These are phyloP conservation scores for Geosmithia putterillii DNA, from an alignment of 2,329 filamentous ascomycete species.

Conservation along the genomic window DNA sequence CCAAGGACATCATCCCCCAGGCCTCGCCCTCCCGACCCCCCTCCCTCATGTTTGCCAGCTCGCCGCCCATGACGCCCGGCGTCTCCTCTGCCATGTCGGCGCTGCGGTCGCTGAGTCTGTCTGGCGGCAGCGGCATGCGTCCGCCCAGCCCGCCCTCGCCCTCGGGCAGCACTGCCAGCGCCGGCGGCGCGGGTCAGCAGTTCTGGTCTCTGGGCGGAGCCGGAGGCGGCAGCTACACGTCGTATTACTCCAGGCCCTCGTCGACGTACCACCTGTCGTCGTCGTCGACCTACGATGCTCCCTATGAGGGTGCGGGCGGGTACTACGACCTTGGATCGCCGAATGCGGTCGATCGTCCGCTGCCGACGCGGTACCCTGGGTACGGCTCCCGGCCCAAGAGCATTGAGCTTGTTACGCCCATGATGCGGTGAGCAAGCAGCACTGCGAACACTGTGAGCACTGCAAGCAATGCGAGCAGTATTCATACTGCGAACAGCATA, in stretches of 20 bases:
- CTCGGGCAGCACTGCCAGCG: constrained; percentile 19
- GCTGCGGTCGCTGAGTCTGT: constrained; percentile 39
- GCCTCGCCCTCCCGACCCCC: constrained; percentile 49
- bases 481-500: too few species aligned
- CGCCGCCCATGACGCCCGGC: constrained; percentile 34
- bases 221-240: constrained; percentile 37
- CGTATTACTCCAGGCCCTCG: constrained; percentile 33
- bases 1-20: constrained; percentile 50
- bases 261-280: constrained; percentile 33
- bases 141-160: constrained; percentile 45
- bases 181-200: too few species aligned
- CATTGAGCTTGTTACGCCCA: constrained; percentile 51
- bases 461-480: too few species aligned
- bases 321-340: constrained; percentile 21
- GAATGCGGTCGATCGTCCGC: constrained; percentile 39
- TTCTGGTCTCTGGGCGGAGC: constrained; percentile 40
- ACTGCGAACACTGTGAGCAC: too few species aligned
- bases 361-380: constrained; percentile 42
- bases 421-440: constrained; percentile 27
- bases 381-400: constrained; percentile 46
- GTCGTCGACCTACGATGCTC: constrained; percentile 40
- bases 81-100: constrained; percentile 41
- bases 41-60: constrained; percentile 38
- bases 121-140: constrained; percentile 14
- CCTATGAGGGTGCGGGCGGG: constrained; percentile 18